A percentile compares a stretch with the other conserved stretches of the same genome.
These are phyloP conservation scores for Aspergillus sp. DNA, from an alignment of 2,329 filamentous ascomycete species.

Conservation along the genomic window DNA sequence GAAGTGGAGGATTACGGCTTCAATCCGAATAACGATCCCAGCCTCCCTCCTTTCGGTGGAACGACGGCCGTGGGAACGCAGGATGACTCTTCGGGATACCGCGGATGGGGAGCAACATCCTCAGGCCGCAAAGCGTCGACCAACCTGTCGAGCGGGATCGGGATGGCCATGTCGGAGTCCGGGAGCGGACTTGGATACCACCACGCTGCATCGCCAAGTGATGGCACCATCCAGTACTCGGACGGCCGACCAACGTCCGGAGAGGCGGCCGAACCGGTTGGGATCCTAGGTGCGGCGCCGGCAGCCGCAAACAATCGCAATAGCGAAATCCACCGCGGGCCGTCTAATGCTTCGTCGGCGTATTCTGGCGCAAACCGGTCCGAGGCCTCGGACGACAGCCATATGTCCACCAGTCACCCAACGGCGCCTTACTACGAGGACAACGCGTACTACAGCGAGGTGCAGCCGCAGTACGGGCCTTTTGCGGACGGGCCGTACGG, in stretches of 20 bases:
- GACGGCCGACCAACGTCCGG: conserved; percentile 53
- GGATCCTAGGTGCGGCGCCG: conserved; percentile 62
- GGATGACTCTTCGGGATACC: conserved; percentile 68
- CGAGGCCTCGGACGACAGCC: conserved; percentile 49
- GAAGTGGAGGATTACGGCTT: conserved; percentile 96
- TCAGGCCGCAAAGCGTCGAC: conserved; percentile 79
- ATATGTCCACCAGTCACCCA: conserved; percentile 37
- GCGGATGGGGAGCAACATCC: conserved; percentile 81
- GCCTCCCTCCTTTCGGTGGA: conserved; percentile 52
- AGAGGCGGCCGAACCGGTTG: conserved; percentile 78
- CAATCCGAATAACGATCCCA: conserved; percentile 94
- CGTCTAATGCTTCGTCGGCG: conserved; percentile 91
- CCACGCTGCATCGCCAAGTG: conserved; percentile 52
- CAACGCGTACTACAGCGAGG: conserved; percentile 46
- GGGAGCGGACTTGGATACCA: conserved; percentile 48
- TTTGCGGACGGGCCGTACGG: conserved; percentile 49
- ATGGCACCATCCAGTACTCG: conserved; percentile 50
- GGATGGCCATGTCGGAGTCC: conserved; percentile 62
- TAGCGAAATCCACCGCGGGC: conserved; percentile 70
- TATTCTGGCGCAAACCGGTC: conserved; percentile 79
- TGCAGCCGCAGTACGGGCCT: conserved; percentile 36
- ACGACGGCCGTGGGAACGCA: conserved; percentile 52
- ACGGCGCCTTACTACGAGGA: conserved; percentile 46
- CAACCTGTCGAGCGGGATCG: conserved; percentile 68
- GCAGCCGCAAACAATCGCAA: conserved; percentile 55